Conservation (phyloP, 2,329 filamentous ascomycete genomes). For the Apiospora phragmitis region DNA sequence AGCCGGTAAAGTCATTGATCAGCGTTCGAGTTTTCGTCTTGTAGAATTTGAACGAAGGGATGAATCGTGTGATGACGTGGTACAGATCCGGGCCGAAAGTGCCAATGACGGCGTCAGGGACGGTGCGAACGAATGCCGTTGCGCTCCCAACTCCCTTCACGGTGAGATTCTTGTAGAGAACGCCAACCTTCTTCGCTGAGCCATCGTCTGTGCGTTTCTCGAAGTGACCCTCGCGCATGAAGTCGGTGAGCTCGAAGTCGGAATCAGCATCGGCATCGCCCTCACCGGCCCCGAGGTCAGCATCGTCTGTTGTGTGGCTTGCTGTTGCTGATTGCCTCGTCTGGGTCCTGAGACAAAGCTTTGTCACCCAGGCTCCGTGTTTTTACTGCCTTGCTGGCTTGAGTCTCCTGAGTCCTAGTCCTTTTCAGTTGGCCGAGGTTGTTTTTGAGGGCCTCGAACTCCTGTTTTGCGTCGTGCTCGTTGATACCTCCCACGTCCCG, state of each 20-base stretch:
- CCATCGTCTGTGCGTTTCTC: constrained; percentile 68
- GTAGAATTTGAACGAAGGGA: constrained; percentile 33
- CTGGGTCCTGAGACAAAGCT: constrained; percentile 15
- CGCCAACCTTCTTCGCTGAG: constrained; percentile 75
- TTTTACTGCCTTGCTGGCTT: constrained; percentile 23
- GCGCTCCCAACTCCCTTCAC: constrained; percentile 71
- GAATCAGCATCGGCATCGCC: constrained; percentile 57
- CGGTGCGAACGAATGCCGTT: constrained; percentile 67
- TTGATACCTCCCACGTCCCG: constrained; percentile 35
- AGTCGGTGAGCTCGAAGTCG: constrained; percentile 68
- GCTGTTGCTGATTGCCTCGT: constrained; percentile 14
- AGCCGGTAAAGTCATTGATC: constrained; percentile 67
- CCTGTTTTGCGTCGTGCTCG: constrained; percentile 34
- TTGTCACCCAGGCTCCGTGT: constrained; percentile 11
- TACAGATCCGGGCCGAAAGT: constrained; percentile 83
- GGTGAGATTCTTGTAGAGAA: constrained; percentile 74
- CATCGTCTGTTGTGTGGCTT: constrained; percentile 30
- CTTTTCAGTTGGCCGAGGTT: constrained; percentile 36
- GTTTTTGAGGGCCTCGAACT: constrained; percentile 36
- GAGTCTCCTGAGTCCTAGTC: constrained; percentile 36
- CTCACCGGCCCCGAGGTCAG: constrained; percentile 31
- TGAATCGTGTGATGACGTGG: constrained; percentile 49
- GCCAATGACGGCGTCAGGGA: constrained; percentile 73
- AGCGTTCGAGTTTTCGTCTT: constrained; percentile 39
- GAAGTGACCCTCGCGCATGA: constrained; percentile 73